Percentiles rank a stretch among this genome's conserved stretches.
Conservation (phyloP, 2,329 filamentous ascomycete species). For the Colletotrichum sp. region DNA sequence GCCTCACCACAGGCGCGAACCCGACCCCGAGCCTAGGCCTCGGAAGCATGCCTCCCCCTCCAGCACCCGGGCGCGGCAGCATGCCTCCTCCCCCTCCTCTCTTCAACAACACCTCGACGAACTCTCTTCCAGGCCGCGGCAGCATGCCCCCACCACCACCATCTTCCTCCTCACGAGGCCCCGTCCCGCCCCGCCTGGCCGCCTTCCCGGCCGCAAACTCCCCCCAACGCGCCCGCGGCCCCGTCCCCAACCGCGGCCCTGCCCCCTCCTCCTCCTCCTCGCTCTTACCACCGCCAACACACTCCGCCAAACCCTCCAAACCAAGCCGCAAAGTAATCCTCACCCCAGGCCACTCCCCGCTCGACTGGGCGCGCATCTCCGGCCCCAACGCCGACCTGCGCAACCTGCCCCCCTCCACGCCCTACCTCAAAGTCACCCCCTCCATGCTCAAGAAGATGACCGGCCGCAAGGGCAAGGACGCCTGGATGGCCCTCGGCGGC, state of each 20-base stretch:
- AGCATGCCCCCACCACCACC: conserved; percentile 39
- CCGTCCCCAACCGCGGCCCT: conserved; percentile 40
- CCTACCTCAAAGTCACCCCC: conserved; percentile 79
- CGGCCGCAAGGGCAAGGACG: conserved; percentile 82
- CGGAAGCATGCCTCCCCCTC: conserved; percentile 21
- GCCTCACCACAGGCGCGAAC: conserved; percentile 23
- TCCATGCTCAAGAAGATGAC: conserved; percentile 79
- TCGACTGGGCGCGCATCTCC: conserved; percentile 91
- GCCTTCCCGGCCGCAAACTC: conserved; percentile 23
- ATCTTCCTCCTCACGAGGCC: conserved; percentile 29
- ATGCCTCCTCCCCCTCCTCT: conserved; percentile 15
- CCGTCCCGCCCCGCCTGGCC: conserved; percentile 16
- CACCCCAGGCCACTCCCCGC: conserved; percentile 88
- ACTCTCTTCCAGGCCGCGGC: neutral
- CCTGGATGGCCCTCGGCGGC: conserved; percentile 89
- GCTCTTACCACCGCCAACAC: conserved; percentile 62
- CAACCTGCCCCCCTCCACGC: conserved; percentile 55
- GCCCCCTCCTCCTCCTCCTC: conserved; percentile 35
- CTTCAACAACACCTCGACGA: neutral
- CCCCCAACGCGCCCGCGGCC: conserved; percentile 27
- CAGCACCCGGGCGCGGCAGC: conserved; percentile 19
- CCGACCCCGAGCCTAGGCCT: neutral
- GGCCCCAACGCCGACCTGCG: conserved; percentile 70
- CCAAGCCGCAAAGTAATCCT: conserved; percentile 76
- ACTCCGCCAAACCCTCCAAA: conserved; percentile 56